Evolutionary conservation across 1,284 basidiomycete species (phyloP).

Genomic region (Entoloma clypeatum): DNA sequence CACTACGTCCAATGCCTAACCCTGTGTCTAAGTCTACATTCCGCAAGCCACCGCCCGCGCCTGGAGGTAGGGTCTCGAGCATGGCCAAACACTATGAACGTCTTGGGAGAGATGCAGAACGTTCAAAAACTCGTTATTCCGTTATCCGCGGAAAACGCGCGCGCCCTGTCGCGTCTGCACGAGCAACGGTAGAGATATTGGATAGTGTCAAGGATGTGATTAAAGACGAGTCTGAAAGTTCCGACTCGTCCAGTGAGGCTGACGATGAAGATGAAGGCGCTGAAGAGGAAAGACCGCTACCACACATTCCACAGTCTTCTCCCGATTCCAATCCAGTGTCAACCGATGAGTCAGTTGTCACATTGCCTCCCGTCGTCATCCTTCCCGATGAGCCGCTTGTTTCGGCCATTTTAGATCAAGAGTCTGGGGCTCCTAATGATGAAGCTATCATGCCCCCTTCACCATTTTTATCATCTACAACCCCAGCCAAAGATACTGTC

Average conservation of each 20-base stretch:
- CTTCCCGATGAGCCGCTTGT: conserved; percentile 16
- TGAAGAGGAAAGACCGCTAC: conserved; percentile 42
- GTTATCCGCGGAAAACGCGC: conserved; percentile 86
- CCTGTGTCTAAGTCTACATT: conserved; percentile 45
- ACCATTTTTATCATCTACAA: conserved; percentile 43
- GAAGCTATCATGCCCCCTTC: conserved; percentile 50
- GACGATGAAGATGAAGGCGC: conserved; percentile 84
- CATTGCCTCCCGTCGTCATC: conserved; percentile 19
- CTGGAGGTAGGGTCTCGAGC: conserved; percentile 65
- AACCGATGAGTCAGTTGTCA: conserved; percentile 23
- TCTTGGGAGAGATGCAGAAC: conserved; percentile 63
- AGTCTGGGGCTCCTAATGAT: conserved; percentile 17
- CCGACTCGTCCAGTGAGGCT: conserved; percentile 80
- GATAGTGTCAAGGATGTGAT: conserved; percentile 92
- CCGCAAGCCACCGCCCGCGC: conserved; percentile 44
- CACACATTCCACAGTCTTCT: conserved; percentile 24
- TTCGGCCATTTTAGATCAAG: conserved; percentile 13
- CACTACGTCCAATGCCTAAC: conserved; percentile 40
- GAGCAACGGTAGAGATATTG: conserved; percentile 88
- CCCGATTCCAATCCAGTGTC: conserved; percentile 27
- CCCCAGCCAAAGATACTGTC: conserved; percentile 36
- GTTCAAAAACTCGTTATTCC: conserved; percentile 63
- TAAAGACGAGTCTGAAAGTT: conserved; percentile 75
- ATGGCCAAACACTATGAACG: conserved; percentile 78
- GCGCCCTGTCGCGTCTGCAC: conserved; percentile 88